Evolutionary conservation across 2,329 filamentous ascomycete species (phyloP), one percentile per base, ranked within the genome.

Genomic region (Phyllosticta citriasiana): DNA sequence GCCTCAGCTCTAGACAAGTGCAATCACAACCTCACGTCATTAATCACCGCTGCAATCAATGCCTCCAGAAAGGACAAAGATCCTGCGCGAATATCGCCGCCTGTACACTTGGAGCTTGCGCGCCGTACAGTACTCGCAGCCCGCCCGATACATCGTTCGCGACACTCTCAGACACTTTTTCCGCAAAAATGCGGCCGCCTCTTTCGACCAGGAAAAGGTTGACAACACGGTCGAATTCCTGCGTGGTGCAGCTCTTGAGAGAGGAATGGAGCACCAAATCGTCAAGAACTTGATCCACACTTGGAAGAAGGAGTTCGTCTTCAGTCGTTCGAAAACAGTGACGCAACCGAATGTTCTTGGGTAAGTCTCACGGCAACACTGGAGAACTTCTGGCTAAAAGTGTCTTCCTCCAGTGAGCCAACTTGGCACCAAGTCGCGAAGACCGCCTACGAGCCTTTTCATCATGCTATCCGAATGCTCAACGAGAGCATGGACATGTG

Each of bases 401-500:
- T n/a, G 4, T 30, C 27, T 30, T 30, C 27, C 2, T 4, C 16
- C 7, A 47, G 40, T 47, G 40, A 47, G 16, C 40, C 14, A n/a
- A 19, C 4, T n/a, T 47, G 40, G 30, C 6, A 6, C 26, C 10
- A 22, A 19, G 40, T 58, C n/a, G 10, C 25, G 22, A 68, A 65
- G 14, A 74, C 70, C 52, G 73, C 79, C 6, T 86, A 80, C 69
- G 76, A 79, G 55, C 82, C 87, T 67, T 89, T 88, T 69, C 82
- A 90, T 59, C 82, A 82, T 75, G 89, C 86, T 7, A 71, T 92
- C 55, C 80, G 79, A 19, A 88, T 88, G 87, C 77, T 92, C 60
- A 91, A 92, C 68, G 84, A 87, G 70, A 85, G 80, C 6, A 86
- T 91, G 85, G 82, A 82, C 0, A 70, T 89, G 52, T 88, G 86